Base-by-base conservation (phyloP, 768 basidiomycete species). In the Mycena floridula region DNA sequence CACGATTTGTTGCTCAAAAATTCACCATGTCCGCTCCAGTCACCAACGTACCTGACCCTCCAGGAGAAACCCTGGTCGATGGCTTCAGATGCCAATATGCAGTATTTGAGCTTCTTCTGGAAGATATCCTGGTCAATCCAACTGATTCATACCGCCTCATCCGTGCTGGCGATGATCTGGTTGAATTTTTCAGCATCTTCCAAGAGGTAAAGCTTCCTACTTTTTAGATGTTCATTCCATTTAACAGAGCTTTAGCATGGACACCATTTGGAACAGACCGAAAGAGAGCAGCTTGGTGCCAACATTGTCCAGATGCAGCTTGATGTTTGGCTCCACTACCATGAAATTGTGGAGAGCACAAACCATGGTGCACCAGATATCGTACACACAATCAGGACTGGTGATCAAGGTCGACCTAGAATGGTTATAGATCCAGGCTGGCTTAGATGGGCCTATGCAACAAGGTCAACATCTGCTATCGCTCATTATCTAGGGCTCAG, bases 381-480 rank as follows among this genome's bases (percentile, higher is more conserved):
- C 3, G 23, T 46, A 20, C 30, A 8, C 12, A 9, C 15, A 7
- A 38, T 39, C 21, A 23, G 47, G 21, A 52, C 54, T 2, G 51
- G 56, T 1, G 37, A 32, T 9, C 43, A 44, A 3, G 58, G 61
- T 1, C 53, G 59, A 13, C 60, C 60, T 4, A 43, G 50, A 3
- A 35, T 57, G 1, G 48, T 56, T 4, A 56, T 63, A 20, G 45
- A 63, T 25, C 53, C 46, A 1, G 23, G 39, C 1, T 54, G 61
- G 27, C 50, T 56, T 4, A 4, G 18, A 11, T 45, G 35, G 35
- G 44, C 43, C 20, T 44, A 40, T 42, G 6, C 13, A 9, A 32
- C 24, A 7, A 9, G 36, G 8, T 12, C 44, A 23, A 25, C 37
- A 15, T 24, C 35, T 15, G 44, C 35, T 12, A 37, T 45, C 20